Conservation (phyloP, 371 early-diverging fungal species). For the Lichtheimia ornata region DNA sequence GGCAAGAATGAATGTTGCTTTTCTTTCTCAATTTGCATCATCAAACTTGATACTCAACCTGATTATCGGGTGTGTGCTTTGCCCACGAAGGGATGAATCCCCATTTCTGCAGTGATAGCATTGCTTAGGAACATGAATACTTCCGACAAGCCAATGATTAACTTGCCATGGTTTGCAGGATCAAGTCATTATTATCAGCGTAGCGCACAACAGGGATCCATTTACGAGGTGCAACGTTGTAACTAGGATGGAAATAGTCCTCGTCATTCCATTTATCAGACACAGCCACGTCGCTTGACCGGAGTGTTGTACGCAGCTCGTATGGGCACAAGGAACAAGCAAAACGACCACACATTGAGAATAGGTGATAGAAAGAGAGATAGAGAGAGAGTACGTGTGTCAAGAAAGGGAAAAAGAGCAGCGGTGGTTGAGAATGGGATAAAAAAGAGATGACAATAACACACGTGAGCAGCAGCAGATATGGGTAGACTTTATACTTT, state of each 20-base stretch:
- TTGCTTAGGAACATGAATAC: neutral
- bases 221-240: conserved; percentile 64
- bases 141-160: neutral
- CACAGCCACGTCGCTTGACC: conserved; percentile 30
- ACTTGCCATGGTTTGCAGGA: conserved; percentile 58
- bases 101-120: conserved; percentile 48
- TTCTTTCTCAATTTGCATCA: neutral
- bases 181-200: conserved; percentile 29
- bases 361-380: no score
- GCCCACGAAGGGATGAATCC: conserved; percentile 64
- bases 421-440: no score
- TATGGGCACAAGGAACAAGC: conserved; percentile 32
- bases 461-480: no score
- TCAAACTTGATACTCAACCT: neutral
- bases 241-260: conserved; percentile 44
- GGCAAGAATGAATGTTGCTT: neutral
- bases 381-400: no score
- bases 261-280: conserved; percentile 42
- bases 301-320: conserved; percentile 32
- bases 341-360: conserved; percentile 45
- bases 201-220: conserved; percentile 56
- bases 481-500: no score
- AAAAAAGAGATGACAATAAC: no score
- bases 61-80: conserved; percentile 37
- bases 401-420: no score